Base-by-base conservation (phyloP, 768 basidiomycete genomes). In the Multifurca ochricompacta region DNA sequence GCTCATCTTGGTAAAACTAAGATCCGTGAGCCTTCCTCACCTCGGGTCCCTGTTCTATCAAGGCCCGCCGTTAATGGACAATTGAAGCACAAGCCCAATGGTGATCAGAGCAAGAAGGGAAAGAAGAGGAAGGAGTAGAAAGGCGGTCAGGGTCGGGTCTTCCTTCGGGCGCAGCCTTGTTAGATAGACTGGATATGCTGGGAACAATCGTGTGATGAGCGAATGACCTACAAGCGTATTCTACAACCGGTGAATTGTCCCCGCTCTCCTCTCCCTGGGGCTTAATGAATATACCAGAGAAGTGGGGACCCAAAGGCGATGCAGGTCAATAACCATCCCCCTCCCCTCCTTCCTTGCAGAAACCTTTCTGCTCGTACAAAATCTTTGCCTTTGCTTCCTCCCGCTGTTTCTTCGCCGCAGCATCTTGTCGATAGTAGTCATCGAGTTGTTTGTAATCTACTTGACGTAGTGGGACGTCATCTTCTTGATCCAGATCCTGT, bases 311-410 rank as follows among this genome's bases (percentile, higher is more conserved):
- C 16, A 16, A 35, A 56, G 27, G 4, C 25, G 45, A 16, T 23
- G 37, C 16, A 41, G 16, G 42, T 77, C 71, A 96, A 69, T 97
- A 98, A 10, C 91, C 91, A 68, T 97, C 95, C 7, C 94, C 94
- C 72, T 97, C 95, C 34, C 91, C 90, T 10, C 92, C 93, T 68
- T 97, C 95, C 67, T 85, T 91, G 66, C 85, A 91, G 69, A 95
- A 98, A 2, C 95, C 95, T 61, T 83, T 82, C 67, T 88, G 77
- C 66, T 88, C 82, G 63, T 78, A 88, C 54, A 98, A 71, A 37
- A 95, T 77, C 63, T 88, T 79, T 31, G 91, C 82, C 69, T 91
- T 92, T 64, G 73, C 69, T 52, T 91, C 87, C 62, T 96, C 94
- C n/a, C 82, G 79, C 49, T 78, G 74, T 66, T 89, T 87, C 71